Percentiles rank a stretch among this genome's conserved stretches.
Conservation (phyloP, 768 basidiomycete species). For the Mycena latifolia region DNA sequence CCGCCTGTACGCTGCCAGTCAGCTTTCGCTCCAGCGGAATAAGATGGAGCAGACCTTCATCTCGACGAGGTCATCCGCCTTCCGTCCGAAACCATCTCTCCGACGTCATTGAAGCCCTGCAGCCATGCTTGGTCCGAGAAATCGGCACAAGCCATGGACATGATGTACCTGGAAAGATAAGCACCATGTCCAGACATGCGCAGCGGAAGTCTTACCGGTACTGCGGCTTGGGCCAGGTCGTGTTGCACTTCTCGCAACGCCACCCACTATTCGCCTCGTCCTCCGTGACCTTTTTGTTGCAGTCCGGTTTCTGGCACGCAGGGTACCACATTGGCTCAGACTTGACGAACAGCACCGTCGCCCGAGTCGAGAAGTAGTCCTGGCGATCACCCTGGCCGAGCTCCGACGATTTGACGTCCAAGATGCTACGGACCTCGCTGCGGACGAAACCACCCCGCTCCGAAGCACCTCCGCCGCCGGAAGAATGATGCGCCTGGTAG, state of each 20-base stretch:
- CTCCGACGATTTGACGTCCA: slow-evolving; percentile 83
- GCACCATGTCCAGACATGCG: too few relatives aligned
- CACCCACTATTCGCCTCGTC: slow-evolving; percentile 74
- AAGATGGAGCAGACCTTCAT: slow-evolving; percentile 64
- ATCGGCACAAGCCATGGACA: slow-evolving; percentile 91
- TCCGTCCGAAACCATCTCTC: slow-evolving; percentile 80
- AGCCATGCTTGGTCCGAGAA: slow-evolving; percentile 92
- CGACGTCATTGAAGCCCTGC: slow-evolving; percentile 95
- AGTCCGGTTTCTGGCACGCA: slow-evolving; percentile 83
- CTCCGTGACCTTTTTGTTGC: slow-evolving; percentile 91
- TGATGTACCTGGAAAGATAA: slow-evolving; percentile 69
- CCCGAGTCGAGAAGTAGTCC: slow-evolving; percentile 85
- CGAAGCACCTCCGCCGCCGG: slow-evolving; percentile 52
- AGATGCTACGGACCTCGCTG: slow-evolving; percentile 77
- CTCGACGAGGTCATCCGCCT: slow-evolving; percentile 82
- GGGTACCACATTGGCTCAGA: slow-evolving; percentile 87
- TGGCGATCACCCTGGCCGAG: slow-evolving; percentile 82
- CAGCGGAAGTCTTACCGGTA: too few relatives aligned
- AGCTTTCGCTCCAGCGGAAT: background rate
- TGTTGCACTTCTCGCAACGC: slow-evolving; percentile 95
- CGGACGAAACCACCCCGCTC: slow-evolving; percentile 70
- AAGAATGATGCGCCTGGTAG: slow-evolving; percentile 75
- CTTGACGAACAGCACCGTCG: slow-evolving; percentile 91
- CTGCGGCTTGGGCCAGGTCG: slow-evolving; percentile 75
- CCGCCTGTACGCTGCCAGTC: slow-evolving; percentile 55